phyloP scores from a whole-genome alignment of 192 early-diverging fungal species.

The Anaeromyces robustus region DNA sequence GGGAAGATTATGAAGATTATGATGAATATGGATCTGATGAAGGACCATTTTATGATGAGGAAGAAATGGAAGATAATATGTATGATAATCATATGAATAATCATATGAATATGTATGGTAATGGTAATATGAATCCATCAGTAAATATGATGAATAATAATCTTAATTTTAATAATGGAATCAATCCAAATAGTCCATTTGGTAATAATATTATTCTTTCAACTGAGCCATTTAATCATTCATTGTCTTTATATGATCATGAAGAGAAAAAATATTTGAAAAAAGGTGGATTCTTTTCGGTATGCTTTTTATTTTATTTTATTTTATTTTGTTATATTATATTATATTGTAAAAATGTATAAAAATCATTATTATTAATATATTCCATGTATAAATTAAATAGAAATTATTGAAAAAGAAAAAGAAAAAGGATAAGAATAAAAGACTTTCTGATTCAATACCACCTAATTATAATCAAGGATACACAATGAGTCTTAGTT shows the following conservation, averaged over 20 bases:
- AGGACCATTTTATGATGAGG: neutral
- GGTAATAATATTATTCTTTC: neutral
- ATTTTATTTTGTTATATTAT: no score
- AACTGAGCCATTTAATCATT: neutral
- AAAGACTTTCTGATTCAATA: neutral
- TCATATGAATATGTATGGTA: neutral
- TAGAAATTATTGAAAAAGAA: neutral
- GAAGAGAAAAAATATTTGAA: neutral
- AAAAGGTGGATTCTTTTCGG: neutral
- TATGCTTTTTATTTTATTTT: neutral
- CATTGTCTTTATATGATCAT: neutral
- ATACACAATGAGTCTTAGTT: neutral
- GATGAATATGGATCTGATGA: neutral
- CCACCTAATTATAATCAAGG: neutral
- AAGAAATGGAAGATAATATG: neutral
- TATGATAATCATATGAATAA: neutral
- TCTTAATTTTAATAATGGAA: neutral
- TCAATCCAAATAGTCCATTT: neutral
- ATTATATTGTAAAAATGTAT: no score
- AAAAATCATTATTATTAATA: no score
- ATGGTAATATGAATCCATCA: neutral
- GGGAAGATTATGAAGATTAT: neutral
- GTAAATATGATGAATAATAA: neutral
- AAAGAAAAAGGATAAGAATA: neutral
- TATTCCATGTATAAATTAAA: no score